phyloP scores from a whole-genome alignment of 2,329 filamentous ascomycete genomes.

The Lachnellula suecica region DNA sequence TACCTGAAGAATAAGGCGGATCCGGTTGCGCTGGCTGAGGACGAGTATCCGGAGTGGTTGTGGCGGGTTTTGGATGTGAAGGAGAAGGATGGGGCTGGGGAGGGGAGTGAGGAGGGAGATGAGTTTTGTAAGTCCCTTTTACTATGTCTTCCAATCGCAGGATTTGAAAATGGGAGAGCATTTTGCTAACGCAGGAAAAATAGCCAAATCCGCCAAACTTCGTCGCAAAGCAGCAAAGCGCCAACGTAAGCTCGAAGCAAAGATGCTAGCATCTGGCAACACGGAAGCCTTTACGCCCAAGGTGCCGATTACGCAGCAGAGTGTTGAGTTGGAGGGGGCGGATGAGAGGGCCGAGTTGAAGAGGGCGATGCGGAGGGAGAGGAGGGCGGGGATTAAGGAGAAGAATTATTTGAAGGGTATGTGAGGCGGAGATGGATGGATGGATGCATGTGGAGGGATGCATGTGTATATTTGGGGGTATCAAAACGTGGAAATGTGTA shows the following conservation, averaged over 20 bases:
- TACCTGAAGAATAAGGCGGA: conserved; percentile 73
- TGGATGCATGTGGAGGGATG: background rate
- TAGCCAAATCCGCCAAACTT: conserved; percentile 84
- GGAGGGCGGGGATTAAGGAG: conserved; percentile 79
- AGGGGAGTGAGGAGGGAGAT: conserved; percentile 61
- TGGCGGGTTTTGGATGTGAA: conserved; percentile 68
- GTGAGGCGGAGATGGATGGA: conserved; percentile 32
- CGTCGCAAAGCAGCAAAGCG: conserved; percentile 69
- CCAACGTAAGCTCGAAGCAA: conserved; percentile 54
- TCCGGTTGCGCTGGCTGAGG: conserved; percentile 71
- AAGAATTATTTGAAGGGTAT: conserved; percentile 81
- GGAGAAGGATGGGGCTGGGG: conserved; percentile 52
- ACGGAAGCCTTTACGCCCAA: conserved; percentile 64
- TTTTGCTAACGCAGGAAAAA: conserved; percentile 3
- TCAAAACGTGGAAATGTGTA: no score
- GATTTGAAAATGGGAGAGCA: background rate
- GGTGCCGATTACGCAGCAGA: conserved; percentile 75
- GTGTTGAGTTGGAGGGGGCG: conserved; percentile 59
- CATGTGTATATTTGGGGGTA: no score
- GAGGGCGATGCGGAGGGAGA: conserved; percentile 71
- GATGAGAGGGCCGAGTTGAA: conserved; percentile 61
- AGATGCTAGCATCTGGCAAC: conserved; percentile 64
- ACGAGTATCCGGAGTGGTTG: conserved; percentile 78
- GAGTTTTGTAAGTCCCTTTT: conserved; percentile 68
- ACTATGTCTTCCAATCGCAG: background rate